A percentile compares a stretch with the other conserved stretches of the same genome.
These are phyloP conservation scores for Tetrahymena borealis DNA, from an alignment of 73 alveolate species.

Conservation along the genomic window DNA sequence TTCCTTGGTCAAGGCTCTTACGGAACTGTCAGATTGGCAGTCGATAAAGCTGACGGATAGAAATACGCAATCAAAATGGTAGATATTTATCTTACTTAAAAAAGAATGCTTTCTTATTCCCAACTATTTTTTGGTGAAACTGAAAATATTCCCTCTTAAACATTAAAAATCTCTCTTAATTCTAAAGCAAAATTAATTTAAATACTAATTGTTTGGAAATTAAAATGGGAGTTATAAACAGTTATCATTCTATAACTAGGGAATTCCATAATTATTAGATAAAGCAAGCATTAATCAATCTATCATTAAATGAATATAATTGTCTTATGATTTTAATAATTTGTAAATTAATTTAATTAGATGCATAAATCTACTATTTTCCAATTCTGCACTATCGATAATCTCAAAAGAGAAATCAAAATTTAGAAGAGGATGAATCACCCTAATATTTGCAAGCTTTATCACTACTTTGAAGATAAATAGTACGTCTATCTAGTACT, in stretches of 20 bases:
- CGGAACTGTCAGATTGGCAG: slow-evolving; percentile 30
- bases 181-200: too few relatives aligned
- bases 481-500: slow-evolving; percentile 68
- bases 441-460: slow-evolving; percentile 75
- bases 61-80: slow-evolving; percentile 40
- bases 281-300: too few relatives aligned
- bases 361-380: slow-evolving; percentile 26
- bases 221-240: too few relatives aligned
- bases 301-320: not conserved
- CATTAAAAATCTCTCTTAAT: too few relatives aligned
- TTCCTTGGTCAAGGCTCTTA: slow-evolving; percentile 34
- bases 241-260: too few relatives aligned
- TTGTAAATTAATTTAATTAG: not conserved
- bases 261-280: too few relatives aligned
- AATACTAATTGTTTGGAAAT: too few relatives aligned
- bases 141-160: too few relatives aligned
- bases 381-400: slow-evolving; percentile 30
- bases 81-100: not conserved
- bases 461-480: slow-evolving; percentile 83
- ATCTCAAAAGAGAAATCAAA: slow-evolving; percentile 72
- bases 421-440: slow-evolving; percentile 86
- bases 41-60: slow-evolving; percentile 21
- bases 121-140: too few relatives aligned
- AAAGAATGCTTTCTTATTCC: too few relatives aligned
- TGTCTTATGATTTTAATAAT: not conserved